Conservation (phyloP, 208 protist species). For the Crithidia acanthocephali region DNA sequence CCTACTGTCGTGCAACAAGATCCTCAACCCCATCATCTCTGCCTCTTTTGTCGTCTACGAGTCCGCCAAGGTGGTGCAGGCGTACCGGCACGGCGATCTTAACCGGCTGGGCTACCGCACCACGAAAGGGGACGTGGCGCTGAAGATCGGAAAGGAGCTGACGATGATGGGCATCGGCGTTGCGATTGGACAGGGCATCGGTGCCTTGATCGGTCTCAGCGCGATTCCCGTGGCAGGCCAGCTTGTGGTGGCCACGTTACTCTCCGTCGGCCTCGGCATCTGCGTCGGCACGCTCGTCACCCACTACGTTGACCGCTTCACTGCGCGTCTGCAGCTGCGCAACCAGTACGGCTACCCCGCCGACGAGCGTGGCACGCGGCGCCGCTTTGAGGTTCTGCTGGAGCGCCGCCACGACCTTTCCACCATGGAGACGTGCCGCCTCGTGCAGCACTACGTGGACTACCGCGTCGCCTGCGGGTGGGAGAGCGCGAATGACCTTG, state of each 20-base stretch:
- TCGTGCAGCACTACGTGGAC: slow-evolving; percentile 82
- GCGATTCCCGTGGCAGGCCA: slow-evolving; percentile 67
- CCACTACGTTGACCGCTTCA: slow-evolving; percentile 71
- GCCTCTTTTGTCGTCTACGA: slow-evolving; percentile 65
- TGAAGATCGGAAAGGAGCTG: slow-evolving; percentile 62
- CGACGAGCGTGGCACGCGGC: slow-evolving; percentile 53
- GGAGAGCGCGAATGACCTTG: slow-evolving; percentile 68
- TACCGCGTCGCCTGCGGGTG: slow-evolving; percentile 79
- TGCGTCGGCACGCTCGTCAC: slow-evolving; percentile 65
- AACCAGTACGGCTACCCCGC: slow-evolving; percentile 67
- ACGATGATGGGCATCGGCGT: slow-evolving; percentile 58
- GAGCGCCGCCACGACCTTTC: slow-evolving; percentile 65
- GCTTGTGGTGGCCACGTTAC: slow-evolving; percentile 49
- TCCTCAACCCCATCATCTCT: slow-evolving; percentile 58
- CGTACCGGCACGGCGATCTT: slow-evolving; percentile 58
- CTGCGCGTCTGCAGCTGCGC: slow-evolving; percentile 60
- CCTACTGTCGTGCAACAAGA: slow-evolving; percentile 50
- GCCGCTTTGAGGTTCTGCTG: slow-evolving; percentile 65
- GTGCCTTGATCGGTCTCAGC: slow-evolving; percentile 57
- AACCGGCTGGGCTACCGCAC: slow-evolving; percentile 66
- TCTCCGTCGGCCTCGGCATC: slow-evolving; percentile 63
- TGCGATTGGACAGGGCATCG: slow-evolving; percentile 65
- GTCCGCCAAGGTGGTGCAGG: slow-evolving; percentile 48
- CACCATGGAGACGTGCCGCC: slow-evolving; percentile 58
- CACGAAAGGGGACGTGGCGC: slow-evolving; percentile 52